Evolutionary conservation across 441 rosid genomes (phyloP).

Genomic region (Isatis lusitanica): DNA sequence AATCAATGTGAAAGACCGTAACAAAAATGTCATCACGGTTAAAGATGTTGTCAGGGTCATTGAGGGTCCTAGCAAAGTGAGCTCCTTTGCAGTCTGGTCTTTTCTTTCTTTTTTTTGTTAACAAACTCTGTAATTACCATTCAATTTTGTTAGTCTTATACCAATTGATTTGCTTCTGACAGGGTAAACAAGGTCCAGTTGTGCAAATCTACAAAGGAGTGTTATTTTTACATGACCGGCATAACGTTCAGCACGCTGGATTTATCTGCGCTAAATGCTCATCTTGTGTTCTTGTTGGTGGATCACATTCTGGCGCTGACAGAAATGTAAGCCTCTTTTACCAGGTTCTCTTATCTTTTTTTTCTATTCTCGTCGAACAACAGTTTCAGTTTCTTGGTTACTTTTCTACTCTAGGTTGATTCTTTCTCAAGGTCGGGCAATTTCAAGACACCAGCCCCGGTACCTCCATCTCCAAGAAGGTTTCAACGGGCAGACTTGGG

Average conservation of each 20-base stretch:
- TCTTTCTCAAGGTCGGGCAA: slow-evolving; percentile 55
- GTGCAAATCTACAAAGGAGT: slow-evolving; percentile 2
- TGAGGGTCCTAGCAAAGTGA: slow-evolving; percentile 12
- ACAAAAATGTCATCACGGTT: slow-evolving; percentile 6
- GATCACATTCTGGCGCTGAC: slow-evolving; percentile 4
- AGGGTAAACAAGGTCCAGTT: slow-evolving; percentile 14
- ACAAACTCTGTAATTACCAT: neutral
- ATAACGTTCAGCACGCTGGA: neutral
- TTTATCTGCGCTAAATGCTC: neutral
- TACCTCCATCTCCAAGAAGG: slow-evolving; percentile 61
- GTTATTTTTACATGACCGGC: slow-evolving; percentile 11
- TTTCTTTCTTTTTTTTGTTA: neutral
- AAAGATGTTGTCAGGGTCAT: slow-evolving; percentile 7
- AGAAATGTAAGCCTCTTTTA: slow-evolving; percentile 33
- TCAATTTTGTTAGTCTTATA: neutral
- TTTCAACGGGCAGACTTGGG: slow-evolving; percentile 65
- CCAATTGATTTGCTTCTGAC: neutral
- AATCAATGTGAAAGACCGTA: neutral
- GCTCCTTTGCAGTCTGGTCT: neutral
- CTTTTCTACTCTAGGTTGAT: slow-evolving; percentile 48
- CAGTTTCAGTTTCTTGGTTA: slow-evolving; percentile 3
- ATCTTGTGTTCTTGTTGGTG: slow-evolving; percentile 15
- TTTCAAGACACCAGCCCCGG: slow-evolving; percentile 42
- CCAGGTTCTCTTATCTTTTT: neutral
- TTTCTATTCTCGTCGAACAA: neutral